Evolutionary conservation across 2,329 filamentous ascomycete species (phyloP), one percentile per base, ranked within the genome.

Genomic region (Cladosporium phlei): DNA sequence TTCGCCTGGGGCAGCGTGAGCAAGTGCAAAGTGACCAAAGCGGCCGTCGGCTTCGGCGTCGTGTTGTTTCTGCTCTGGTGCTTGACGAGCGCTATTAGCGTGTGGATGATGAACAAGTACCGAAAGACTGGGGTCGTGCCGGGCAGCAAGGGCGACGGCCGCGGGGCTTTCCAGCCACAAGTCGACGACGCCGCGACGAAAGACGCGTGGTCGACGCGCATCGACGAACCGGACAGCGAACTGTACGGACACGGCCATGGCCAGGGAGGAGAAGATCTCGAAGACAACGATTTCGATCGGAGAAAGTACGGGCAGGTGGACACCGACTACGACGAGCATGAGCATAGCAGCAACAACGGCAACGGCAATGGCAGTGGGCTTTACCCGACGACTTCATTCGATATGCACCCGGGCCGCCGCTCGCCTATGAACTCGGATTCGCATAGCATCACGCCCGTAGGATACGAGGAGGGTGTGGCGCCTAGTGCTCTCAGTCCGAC

Each of bases 21-120:
- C 33, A 80, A 78, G 58, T 83, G 79, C 67, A 73, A 70, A 4
- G 63, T 81, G 46, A 77, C 74, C 60, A 74, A 75, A 43, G 76
- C 73, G 2, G 73, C 73, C 3, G 73, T 76, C 14, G 75, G 78
- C 10, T 66, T 82, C 24, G 78, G 75, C 5, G 73, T 78, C 22
- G 64, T 80, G 21, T 69, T 82, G 48, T 80, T 76, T 53, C 54
- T 82, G 25, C 69, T 79, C 47, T 82, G 82, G 61, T 57, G 67
- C 34, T 55, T 69, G 16, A 80, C 79, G 1, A 66, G 70, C 46
- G 71, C 64, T 52, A 69, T 82, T 52, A 78, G 76, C 24, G 66
- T 76, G 57, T 72, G 75, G 58, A 77, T 74, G 51, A 68, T 79
- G 47, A 66, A 72, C 60, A 71, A 78, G 56, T 80, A 76, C 67